Evolutionary conservation across 345 rosid species (phyloP), one percentile per base, ranked within the genome.

Genomic region (Eucalyptus caleyi): DNA sequence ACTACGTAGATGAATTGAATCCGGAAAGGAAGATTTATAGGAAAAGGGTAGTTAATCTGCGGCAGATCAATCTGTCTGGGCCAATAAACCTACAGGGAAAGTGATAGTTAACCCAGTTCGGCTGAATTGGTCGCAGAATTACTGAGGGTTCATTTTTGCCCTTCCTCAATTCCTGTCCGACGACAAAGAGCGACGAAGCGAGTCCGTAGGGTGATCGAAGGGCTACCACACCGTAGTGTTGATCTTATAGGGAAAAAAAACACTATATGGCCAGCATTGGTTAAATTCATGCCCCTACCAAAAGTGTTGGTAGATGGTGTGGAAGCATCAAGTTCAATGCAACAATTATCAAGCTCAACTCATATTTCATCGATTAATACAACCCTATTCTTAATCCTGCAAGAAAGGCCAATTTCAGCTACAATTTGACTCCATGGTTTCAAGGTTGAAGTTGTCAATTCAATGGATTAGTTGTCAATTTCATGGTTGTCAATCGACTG

Each of bases 151-250:
- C 34, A 26, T 62, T 62, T 27, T 30, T 62, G 69, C 69, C 72
- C 9, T 92, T 69, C 83, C 51, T 87, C 91, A 92, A 50, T 89
- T 7, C 59, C 59, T 23, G 50, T n/a, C 37, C 89, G 59, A 16
- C 67, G 91, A 89, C 92, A 92, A 89, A 51, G 86, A 91, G 62
- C 56, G 92, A 89, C 92, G 92, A 89, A 51, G 81, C 90, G 51
- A 92, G 77, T 15, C 40, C 10, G 40, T n/a, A n/a, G 40, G 18
- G 3, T n/a, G 40, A 67, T 67, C 37, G 1, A 67, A 15, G 40
- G 80, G 16, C 80, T 32, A 16, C 80, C 40, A 32, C 32, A 27
- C 11, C 40, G 21, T 32, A 67, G 40, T 16, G 80, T 16, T 32
- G 23, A 7, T 67, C 21, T 67, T 32, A 32, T 67, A 15, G 40